A percentile compares a stretch with the other conserved stretches of the same genome.
These are phyloP conservation scores for Rutidosis leptorrhynchoides DNA, from an alignment of 129 eudicot species.

Conservation along the genomic window DNA sequence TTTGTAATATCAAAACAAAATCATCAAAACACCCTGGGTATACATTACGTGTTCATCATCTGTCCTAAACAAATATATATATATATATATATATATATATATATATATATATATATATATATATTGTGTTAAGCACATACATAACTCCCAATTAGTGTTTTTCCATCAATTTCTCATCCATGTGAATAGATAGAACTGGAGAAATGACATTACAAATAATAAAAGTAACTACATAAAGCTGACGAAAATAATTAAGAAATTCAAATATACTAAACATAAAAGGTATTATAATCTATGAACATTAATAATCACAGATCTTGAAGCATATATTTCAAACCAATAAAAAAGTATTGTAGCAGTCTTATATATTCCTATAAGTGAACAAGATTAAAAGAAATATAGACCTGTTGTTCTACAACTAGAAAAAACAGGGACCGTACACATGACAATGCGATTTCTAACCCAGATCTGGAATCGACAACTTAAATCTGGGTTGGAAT, in stretches of 20 bases:
- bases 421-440: too few species aligned
- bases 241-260: conserved; percentile 16
- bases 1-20: too few species aligned
- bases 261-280: not conserved
- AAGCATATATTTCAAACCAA: conserved; percentile 6
- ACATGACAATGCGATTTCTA: too few species aligned
- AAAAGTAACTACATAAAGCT: not conserved
- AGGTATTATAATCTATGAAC: too few species aligned
- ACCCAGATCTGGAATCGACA: too few species aligned
- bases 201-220: not conserved
- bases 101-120: too few species aligned
- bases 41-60: too few species aligned
- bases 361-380: not conserved
- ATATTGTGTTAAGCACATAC: conserved; percentile 89
- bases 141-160: conserved; percentile 84
- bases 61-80: too few species aligned
- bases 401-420: too few species aligned
- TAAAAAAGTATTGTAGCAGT: conserved; percentile 2
- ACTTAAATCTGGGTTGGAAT: too few species aligned
- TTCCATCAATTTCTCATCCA: conserved; percentile 98
- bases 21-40: too few species aligned
- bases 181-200: conserved; percentile 77
- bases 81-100: too few species aligned
- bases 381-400: not conserved
- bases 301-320: conserved; percentile 1